phyloP scores from a whole-genome alignment of 202 grass and related monocot species.

The Schoenoplectus tabernaemontani region DNA sequence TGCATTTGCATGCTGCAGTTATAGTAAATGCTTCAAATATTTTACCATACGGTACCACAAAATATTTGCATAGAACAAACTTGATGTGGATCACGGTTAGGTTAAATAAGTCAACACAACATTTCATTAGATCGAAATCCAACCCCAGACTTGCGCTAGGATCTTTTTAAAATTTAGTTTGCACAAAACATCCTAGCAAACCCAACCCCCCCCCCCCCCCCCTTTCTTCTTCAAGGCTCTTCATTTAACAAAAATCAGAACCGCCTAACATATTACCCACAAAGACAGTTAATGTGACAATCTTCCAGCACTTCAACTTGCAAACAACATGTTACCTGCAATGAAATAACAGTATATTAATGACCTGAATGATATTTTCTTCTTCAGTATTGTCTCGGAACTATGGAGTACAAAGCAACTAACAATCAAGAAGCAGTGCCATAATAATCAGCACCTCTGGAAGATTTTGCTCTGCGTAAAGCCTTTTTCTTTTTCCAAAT shows the following conservation, averaged over 20 bases:
- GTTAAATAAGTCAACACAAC: neutral
- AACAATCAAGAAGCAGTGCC: neutral
- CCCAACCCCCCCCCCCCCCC: too few relatives aligned
- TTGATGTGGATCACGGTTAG: neutral
- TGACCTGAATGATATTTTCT: neutral
- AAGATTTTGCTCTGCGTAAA: neutral
- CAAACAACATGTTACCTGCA: slow-evolving; percentile 12
- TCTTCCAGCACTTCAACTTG: too few relatives aligned
- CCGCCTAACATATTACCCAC: neutral
- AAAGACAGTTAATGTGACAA: neutral
- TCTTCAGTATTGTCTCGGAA: neutral
- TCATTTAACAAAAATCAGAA: neutral
- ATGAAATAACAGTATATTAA: neutral
- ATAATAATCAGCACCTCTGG: neutral
- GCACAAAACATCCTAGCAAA: too few relatives aligned
- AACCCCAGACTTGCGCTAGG: too few relatives aligned
- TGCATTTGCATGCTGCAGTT: too few relatives aligned
- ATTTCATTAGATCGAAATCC: neutral
- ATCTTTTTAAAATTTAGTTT: too few relatives aligned
- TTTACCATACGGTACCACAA: neutral
- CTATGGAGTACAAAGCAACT: neutral
- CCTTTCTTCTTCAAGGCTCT: too few relatives aligned
- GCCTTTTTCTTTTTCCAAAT: neutral
- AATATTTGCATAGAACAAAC: neutral
- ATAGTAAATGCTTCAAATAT: neutral